Percentiles rank a stretch among this genome's conserved stretches.
Conservation (phyloP, 805 yeast genomes). For the Candida easanensis region DNA sequence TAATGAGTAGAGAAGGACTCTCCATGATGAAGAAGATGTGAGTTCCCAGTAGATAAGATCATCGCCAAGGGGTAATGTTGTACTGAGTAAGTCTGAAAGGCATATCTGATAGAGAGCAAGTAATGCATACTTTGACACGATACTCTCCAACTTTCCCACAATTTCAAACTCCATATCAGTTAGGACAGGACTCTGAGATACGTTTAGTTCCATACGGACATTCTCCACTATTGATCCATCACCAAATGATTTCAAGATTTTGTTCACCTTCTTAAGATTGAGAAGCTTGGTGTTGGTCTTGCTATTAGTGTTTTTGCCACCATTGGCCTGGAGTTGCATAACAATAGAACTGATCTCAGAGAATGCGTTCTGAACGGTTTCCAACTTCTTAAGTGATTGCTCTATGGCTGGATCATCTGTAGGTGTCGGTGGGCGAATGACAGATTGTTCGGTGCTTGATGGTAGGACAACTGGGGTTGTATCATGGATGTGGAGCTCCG, state of each 20-base stretch:
- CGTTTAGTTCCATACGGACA: background rate
- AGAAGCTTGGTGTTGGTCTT: constrained; percentile 10
- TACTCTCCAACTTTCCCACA: constrained; percentile 25
- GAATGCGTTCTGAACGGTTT: constrained; percentile 7
- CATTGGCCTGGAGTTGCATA: constrained; percentile 1
- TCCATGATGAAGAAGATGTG: constrained; percentile 31
- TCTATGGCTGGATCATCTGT: background rate
- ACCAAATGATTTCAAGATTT: constrained; percentile 12
- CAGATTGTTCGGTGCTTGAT: too few species aligned
- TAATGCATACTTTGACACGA: constrained; percentile 31
- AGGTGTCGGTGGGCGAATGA: background rate
- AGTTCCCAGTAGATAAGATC: constrained; percentile 48
- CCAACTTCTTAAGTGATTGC: background rate
- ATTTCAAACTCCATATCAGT: constrained; percentile 15
- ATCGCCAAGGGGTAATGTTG: constrained; percentile 41
- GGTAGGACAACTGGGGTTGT: constrained; percentile 1
- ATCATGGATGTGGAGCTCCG: constrained; percentile 15
- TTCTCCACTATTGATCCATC: constrained; percentile 9
- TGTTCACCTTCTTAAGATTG: constrained; percentile 9
- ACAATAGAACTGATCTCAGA: constrained; percentile 6
- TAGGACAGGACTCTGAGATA: background rate
- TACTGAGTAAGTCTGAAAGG: constrained; percentile 33
- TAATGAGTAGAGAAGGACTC: constrained; percentile 35
- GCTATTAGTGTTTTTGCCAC: constrained; percentile 1
- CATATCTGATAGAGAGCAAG: constrained; percentile 34